A percentile compares a stretch with the other conserved stretches of the same genome.
Evolutionary conservation across 805 yeast genomes (phyloP).

Genomic region (Suhomyces vadensis): DNA sequence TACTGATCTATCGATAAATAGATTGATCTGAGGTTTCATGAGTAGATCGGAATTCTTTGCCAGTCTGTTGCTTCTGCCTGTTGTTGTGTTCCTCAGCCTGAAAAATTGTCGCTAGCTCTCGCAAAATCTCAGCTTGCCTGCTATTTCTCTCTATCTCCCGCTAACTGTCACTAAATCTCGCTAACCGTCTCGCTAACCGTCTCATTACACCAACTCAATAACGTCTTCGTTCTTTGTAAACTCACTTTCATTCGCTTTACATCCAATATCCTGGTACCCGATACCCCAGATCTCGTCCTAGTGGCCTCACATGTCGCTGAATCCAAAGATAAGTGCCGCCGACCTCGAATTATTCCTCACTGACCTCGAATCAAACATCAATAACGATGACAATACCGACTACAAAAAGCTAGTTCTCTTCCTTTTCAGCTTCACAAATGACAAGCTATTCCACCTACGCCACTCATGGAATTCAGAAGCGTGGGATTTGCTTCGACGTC

Average conservation of each 20-base stretch:
- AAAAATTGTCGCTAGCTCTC: too few relatives aligned
- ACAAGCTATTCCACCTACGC: constrained; percentile 17
- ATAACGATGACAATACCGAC: constrained; percentile 32
- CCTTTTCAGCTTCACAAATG: constrained; percentile 34
- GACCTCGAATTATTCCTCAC: constrained; percentile 25
- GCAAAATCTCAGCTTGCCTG: neutral
- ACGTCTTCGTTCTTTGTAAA: neutral
- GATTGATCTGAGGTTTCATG: too few relatives aligned
- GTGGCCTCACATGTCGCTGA: neutral
- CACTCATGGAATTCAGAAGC: constrained; percentile 8
- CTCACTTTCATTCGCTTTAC: too few relatives aligned
- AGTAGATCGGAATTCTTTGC: too few relatives aligned
- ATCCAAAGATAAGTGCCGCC: neutral
- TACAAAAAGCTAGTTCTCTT: constrained; percentile 36
- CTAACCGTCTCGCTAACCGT: neutral
- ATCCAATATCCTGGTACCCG: too few relatives aligned
- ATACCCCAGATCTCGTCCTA: too few relatives aligned
- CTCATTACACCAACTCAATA: neutral
- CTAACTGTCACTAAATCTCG: neutral
- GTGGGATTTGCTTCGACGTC: constrained; percentile 18
- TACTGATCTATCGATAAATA: too few relatives aligned
- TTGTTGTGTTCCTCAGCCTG: too few relatives aligned
- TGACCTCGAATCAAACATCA: constrained; percentile 35
- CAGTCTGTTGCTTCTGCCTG: too few relatives aligned
- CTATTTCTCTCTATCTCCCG: neutral